A percentile compares a stretch with the other conserved stretches of the same genome.
phyloP scores from a whole-genome alignment of 2,329 filamentous ascomycete genomes.

The Diaporthe capsici region DNA sequence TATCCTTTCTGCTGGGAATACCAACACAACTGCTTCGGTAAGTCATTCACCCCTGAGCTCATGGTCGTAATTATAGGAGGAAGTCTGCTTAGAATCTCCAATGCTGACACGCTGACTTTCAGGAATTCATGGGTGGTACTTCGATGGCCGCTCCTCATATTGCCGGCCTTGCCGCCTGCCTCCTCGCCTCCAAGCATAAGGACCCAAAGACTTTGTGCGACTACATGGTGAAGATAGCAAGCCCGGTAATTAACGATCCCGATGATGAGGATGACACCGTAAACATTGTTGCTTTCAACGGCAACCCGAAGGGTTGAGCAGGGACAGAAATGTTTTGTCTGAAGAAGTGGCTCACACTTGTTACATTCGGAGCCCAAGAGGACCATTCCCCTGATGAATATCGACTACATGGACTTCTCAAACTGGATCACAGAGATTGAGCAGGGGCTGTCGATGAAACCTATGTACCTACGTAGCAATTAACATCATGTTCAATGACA shows the following conservation, averaged over 20 bases:
- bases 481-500: background rate
- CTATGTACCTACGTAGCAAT: background rate
- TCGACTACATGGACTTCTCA: background rate
- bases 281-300: background rate
- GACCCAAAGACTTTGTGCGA: background rate
- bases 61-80: too few relatives aligned
- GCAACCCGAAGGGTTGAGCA: background rate
- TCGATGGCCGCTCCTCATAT: background rate
- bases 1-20: background rate
- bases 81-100: too few relatives aligned
- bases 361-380: background rate
- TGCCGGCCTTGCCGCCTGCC: background rate
- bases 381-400: background rate
- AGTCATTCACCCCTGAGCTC: background rate
- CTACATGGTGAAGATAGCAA: background rate
- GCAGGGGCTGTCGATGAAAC: background rate
- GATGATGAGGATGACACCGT: background rate
- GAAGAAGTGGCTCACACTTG: background rate
- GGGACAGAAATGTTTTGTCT: background rate
- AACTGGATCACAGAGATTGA: background rate
- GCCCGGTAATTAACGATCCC: background rate
- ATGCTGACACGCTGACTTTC: background rate
- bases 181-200: background rate
- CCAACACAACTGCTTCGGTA: background rate
- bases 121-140: rapidly evolving